A percentile compares a stretch with the other conserved stretches of the same genome.
phyloP scores from a whole-genome alignment of 352 stramenopile genomes.

The Phytophthora constricta region DNA sequence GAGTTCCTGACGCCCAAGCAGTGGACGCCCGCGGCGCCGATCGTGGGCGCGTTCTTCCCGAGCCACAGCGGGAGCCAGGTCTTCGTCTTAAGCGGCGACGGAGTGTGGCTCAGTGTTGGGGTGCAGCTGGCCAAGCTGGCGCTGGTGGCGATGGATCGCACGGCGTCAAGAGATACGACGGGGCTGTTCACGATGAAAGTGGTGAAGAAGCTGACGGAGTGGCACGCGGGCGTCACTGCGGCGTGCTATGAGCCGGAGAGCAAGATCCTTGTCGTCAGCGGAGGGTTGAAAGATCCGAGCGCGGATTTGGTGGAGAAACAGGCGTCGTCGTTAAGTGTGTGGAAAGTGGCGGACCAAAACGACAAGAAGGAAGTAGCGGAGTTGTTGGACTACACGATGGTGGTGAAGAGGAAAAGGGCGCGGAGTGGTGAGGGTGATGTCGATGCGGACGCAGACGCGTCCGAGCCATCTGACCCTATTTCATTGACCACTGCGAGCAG shows the following conservation, averaged over 20 bases:
- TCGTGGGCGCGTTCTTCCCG: slow-evolving; percentile 55
- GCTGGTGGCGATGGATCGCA: slow-evolving; percentile 40
- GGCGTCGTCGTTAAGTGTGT: slow-evolving; percentile 74
- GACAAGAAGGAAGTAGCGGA: slow-evolving; percentile 52
- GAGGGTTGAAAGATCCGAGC: slow-evolving; percentile 63
- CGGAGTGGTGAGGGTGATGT: background rate
- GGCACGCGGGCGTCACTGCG: slow-evolving; percentile 61
- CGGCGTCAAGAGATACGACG: slow-evolving; percentile 10
- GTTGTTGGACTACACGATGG: slow-evolving; percentile 75
- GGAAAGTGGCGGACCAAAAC: slow-evolving; percentile 44
- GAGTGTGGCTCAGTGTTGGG: slow-evolving; percentile 51
- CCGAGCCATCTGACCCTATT: background rate
- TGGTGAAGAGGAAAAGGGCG: slow-evolving; percentile 40
- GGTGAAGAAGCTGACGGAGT: slow-evolving; percentile 57
- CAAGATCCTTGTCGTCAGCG: slow-evolving; percentile 57
- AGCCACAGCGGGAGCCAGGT: slow-evolving; percentile 40
- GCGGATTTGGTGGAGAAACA: slow-evolving; percentile 49
- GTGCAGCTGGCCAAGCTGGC: slow-evolving; percentile 57
- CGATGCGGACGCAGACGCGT: background rate
- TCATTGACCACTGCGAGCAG: slow-evolving; percentile 6
- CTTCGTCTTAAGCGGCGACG: slow-evolving; percentile 51
- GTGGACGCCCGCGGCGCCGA: slow-evolving; percentile 41
- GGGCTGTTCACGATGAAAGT: slow-evolving; percentile 46
- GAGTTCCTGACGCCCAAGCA: slow-evolving; percentile 50
- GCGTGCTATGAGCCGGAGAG: slow-evolving; percentile 48